Conservation (phyloP, 805 yeast genomes). For the Ogataea nakhonphanomensis region DNA sequence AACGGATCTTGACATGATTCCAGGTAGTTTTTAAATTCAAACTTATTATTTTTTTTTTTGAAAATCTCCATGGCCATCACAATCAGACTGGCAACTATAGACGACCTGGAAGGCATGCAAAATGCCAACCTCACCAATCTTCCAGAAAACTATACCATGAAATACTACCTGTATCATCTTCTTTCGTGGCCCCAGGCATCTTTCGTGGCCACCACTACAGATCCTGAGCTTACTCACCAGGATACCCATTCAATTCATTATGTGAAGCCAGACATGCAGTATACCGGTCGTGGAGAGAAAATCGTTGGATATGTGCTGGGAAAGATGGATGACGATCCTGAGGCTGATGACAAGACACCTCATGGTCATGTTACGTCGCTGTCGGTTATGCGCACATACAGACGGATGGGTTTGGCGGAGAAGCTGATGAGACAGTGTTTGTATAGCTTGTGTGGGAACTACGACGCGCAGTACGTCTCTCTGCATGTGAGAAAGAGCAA, state of each 20-base stretch:
- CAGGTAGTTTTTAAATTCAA: neutral
- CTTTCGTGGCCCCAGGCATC: conserved; percentile 98
- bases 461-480: conserved; percentile 78
- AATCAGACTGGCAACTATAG: conserved; percentile 81
- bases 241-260: conserved; percentile 15
- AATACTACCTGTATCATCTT: conserved; percentile 90
- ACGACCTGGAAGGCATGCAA: conserved; percentile 92
- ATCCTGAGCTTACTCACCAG: conserved; percentile 36
- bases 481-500: conserved; percentile 92
- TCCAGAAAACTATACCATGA: conserved; percentile 91
- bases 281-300: conserved; percentile 65
- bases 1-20: conserved; percentile 17
- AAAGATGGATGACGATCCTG: conserved; percentile 93
- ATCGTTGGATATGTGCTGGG: conserved; percentile 95
- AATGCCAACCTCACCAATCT: conserved; percentile 87
- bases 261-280: conserved; percentile 39
- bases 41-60: conserved; percentile 1
- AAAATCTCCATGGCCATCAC: conserved; percentile 64
- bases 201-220: conserved; percentile 86
- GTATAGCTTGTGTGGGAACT: conserved; percentile 75
- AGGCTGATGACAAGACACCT: conserved; percentile 53
- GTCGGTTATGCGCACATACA: conserved; percentile 91
- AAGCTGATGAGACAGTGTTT: conserved; percentile 79
- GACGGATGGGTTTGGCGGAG: conserved; percentile 94
- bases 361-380: conserved; percentile 94